Conservation (phyloP, 1,139 yeast genomes). For the Wickerhamomyces sp. region DNA sequence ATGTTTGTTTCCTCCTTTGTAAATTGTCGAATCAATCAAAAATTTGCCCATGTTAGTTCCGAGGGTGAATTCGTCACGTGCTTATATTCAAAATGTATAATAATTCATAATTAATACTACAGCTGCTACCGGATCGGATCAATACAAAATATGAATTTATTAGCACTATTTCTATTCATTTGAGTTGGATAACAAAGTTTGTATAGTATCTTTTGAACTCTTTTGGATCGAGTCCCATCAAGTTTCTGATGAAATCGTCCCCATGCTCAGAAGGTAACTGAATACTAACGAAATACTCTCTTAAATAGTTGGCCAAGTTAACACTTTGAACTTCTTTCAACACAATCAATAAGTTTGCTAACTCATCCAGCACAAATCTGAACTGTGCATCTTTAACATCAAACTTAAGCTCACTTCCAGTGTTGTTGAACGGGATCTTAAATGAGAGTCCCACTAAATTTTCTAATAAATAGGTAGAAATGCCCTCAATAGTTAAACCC, state of each 20-base stretch:
- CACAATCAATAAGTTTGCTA: constrained; percentile 65
- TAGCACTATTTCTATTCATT: constrained; percentile 4
- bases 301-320: constrained; percentile 45
- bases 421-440: constrained; percentile 72
- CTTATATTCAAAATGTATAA: no score
- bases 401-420: constrained; percentile 31
- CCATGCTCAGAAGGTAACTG: constrained; percentile 56
- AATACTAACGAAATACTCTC: constrained; percentile 51
- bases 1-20: no score
- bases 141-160: neutral
- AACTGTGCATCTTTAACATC: constrained; percentile 76
- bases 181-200: constrained; percentile 44
- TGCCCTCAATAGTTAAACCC: constrained; percentile 60
- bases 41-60: neutral
- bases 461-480: constrained; percentile 64
- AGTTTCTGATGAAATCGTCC: constrained; percentile 51
- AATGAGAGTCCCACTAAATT: constrained; percentile 66
- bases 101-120: no score
- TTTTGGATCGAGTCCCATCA: constrained; percentile 51
- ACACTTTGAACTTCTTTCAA: constrained; percentile 38
- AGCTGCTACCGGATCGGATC: neutral
- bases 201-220: constrained; percentile 64
- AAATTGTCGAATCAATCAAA: no score
- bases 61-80: neutral
- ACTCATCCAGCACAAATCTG: constrained; percentile 69